These are phyloP conservation scores for Pisolithus orientalis DNA, from an alignment of 768 basidiomycete species.

Conservation along the genomic window DNA sequence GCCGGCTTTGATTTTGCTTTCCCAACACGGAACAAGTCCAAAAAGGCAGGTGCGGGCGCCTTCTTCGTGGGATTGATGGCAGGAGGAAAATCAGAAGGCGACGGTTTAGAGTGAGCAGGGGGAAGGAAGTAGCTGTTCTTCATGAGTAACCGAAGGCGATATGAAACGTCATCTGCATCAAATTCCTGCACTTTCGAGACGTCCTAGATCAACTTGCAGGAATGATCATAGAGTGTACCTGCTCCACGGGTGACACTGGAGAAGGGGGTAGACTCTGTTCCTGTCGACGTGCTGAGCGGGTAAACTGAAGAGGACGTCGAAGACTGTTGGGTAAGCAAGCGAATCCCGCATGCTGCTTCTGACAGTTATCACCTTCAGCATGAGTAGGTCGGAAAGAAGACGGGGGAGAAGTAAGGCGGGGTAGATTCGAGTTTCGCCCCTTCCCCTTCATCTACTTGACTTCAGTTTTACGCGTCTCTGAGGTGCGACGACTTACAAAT, in stretches of 20 bases:
- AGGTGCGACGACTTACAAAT: constrained; percentile 15
- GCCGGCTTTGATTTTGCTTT: constrained; percentile 61
- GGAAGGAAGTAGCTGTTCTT: constrained; percentile 88
- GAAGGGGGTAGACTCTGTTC: constrained; percentile 59
- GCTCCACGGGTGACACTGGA: constrained; percentile 49
- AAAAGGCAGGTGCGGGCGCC: constrained; percentile 43
- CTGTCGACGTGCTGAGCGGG: constrained; percentile 64
- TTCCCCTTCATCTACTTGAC: constrained; percentile 27
- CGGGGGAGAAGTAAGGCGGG: constrained; percentile 30
- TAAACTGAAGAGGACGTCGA: constrained; percentile 72
- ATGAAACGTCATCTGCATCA: constrained; percentile 75
- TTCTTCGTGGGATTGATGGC: constrained; percentile 33
- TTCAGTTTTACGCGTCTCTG: constrained; percentile 12
- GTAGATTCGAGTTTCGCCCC: constrained; percentile 25
- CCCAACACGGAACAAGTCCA: constrained; percentile 67
- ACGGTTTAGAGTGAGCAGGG: constrained; percentile 80
- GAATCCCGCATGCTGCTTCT: constrained; percentile 56
- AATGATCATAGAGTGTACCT: constrained; percentile 36
- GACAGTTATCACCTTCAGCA: constrained; percentile 27
- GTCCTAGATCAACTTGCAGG: constrained; percentile 45
- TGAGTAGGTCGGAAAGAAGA: constrained; percentile 26
- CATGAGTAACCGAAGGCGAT: constrained; percentile 76
- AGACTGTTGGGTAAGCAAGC: constrained; percentile 55
- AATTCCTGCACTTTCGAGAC: constrained; percentile 45
- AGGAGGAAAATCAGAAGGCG: constrained; percentile 55